These are phyloP conservation scores for Verticillium zaregamsianum DNA, from an alignment of 2,329 filamentous ascomycete species.

Conservation along the genomic window DNA sequence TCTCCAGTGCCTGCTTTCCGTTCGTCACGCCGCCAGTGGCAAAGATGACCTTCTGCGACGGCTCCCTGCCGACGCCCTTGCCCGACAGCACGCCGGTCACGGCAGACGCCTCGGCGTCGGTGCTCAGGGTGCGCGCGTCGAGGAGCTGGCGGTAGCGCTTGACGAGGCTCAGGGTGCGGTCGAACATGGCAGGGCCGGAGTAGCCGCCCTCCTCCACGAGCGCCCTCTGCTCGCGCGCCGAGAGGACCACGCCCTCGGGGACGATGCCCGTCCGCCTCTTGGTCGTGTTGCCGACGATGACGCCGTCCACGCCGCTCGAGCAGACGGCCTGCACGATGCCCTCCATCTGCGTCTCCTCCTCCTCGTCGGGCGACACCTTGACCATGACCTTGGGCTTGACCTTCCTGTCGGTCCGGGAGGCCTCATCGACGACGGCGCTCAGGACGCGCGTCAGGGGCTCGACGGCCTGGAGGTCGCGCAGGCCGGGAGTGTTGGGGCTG, in stretches of 20 bases:
- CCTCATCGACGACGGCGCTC: constrained; percentile 76
- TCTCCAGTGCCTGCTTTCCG: constrained; percentile 75
- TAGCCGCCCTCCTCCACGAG: constrained; percentile 81
- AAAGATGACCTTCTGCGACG: constrained; percentile 74
- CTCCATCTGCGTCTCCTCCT: constrained; percentile 75
- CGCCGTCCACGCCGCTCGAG: constrained; percentile 81
- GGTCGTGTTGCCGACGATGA: constrained; percentile 97
- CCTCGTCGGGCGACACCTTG: constrained; percentile 95
- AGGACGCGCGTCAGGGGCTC: constrained; percentile 80
- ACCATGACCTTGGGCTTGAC: constrained; percentile 86
- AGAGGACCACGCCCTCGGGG: constrained; percentile 61
- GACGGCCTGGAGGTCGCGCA: constrained; percentile 79
- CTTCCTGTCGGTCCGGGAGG: constrained; percentile 62
- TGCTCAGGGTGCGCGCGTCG: constrained; percentile 42
- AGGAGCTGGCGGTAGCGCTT: constrained; percentile 70
- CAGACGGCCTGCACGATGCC: constrained; percentile 86
- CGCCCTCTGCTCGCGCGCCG: constrained; percentile 60
- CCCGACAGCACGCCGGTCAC: constrained; percentile 26
- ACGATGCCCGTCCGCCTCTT: constrained; percentile 72
- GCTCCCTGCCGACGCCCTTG: constrained; percentile 15
- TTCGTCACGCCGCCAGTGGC: constrained; percentile 91
- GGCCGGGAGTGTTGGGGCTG: constrained; percentile 89
- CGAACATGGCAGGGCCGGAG: constrained; percentile 86
- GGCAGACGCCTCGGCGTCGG: constrained; percentile 24
- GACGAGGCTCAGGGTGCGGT: constrained; percentile 73